Base-by-base conservation (phyloP, 2,329 filamentous ascomycete genomes). In the Cladosporium austrohemisphaericum region DNA sequence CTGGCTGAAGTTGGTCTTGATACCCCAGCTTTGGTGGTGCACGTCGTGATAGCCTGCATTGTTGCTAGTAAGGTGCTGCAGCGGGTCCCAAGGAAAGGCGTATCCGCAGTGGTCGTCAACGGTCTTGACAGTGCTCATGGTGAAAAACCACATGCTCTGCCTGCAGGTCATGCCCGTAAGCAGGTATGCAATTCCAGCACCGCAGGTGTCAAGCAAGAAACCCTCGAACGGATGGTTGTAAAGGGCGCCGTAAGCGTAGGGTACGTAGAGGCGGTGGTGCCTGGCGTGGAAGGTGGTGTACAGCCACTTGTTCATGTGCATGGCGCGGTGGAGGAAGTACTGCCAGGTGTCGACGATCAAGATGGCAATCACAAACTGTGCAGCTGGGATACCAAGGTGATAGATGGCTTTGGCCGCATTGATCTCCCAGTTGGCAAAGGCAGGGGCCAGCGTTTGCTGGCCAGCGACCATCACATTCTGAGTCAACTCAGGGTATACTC, bases 41-140 rank as follows among this genome's bases (percentile, higher is more conserved):
- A 98, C 92, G 65, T 98, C 93, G 65, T 98, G 93, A 70, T 97
- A 98, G 28, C 84, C 85, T 20, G 93, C 92, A 60, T 97, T 96
- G 76, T 98, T 97, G 67, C 86, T 86, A 36, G 91, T 95, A 53
- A 97, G 77, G 65, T 86, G 84, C 76, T 96, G 91, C 47, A 97
- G 76, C 2, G 92, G 92, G 68, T 98, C 93, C 82, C 86, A 97
- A 1, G 93, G 93, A 54, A 98, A 84, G n/a, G 83, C 78, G 65
- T 97, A 98, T 56, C 93, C 93, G 69, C 92, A 96, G 73, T 98
- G 93, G 65, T 98, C 93, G 64, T 96, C 91, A 20, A 97, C 89
- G 0, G 93, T 97, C 76, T 98, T 98, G 75, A 96, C 83, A 6
- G 88, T 94, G 25, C 87, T 92, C 67, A 83, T 79, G 43, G 85